A percentile compares a stretch with the other conserved stretches of the same genome.
These are phyloP conservation scores for Daldinia concentrica DNA, from an alignment of 495 filamentous ascomycete species.

Conservation along the genomic window DNA sequence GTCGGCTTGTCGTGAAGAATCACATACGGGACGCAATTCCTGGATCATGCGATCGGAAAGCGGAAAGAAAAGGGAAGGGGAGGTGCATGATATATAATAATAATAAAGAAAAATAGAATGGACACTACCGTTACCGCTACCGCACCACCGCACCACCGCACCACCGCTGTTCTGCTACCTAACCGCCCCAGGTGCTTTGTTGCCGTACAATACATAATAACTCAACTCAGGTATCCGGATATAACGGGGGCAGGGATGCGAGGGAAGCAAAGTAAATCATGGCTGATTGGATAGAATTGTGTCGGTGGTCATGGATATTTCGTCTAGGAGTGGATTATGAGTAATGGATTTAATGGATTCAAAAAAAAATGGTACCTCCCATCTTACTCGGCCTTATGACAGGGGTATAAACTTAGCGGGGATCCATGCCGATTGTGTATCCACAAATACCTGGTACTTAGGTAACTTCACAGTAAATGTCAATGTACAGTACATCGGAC, in stretches of 20 bases:
- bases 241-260: slow-evolving; percentile 40
- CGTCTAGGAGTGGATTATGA: slow-evolving; percentile 16
- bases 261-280: slow-evolving; percentile 5
- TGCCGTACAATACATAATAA: slow-evolving; percentile 29
- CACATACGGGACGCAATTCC: slow-evolving; percentile 31
- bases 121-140: background rate
- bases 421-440: slow-evolving; percentile 15
- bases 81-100: slow-evolving; percentile 42
- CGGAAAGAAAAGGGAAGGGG: slow-evolving; percentile 23
- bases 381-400: slow-evolving; percentile 2
- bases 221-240: slow-evolving; percentile 36
- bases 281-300: slow-evolving; percentile 30
- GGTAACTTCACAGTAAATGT: background rate
- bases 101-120: slow-evolving; percentile 3
- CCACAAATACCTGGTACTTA: slow-evolving; percentile 6
- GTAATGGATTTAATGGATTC: slow-evolving; percentile 15
- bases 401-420: slow-evolving; percentile 3
- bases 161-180: slow-evolving; percentile 1
- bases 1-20: slow-evolving; percentile 29
- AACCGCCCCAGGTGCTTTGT: slow-evolving; percentile 13
- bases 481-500: slow-evolving; percentile 9
- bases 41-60: slow-evolving; percentile 30
- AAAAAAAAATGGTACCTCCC: background rate
- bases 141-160: background rate
- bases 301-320: slow-evolving; percentile 31